Percentiles rank a stretch among this genome's conserved stretches.
Conservation (phyloP, 2,329 filamentous ascomycete genomes). For the Talaromyces amestolkiae region DNA sequence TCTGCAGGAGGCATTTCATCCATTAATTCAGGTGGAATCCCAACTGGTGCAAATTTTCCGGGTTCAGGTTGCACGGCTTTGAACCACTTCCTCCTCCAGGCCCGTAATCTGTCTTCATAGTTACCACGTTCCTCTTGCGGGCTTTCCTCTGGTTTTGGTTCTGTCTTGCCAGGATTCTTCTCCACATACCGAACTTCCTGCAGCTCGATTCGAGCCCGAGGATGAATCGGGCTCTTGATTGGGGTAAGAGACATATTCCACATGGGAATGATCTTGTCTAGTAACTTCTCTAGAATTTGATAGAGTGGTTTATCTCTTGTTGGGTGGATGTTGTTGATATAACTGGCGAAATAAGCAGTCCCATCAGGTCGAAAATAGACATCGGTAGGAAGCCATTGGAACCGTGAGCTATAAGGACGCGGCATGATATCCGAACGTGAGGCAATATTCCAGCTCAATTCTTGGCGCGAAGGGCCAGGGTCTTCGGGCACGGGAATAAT, state of each 20-base stretch:
- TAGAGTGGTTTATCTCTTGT: constrained; percentile 36
- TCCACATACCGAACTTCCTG: constrained; percentile 31
- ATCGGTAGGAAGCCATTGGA: constrained; percentile 49
- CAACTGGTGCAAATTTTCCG: constrained; percentile 30
- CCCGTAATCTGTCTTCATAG: constrained; percentile 26
- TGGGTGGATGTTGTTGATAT: constrained; percentile 50
- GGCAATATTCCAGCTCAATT: constrained; percentile 31
- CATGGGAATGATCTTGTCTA: constrained; percentile 30
- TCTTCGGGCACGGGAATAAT: constrained; percentile 28
- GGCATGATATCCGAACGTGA: constrained; percentile 29
- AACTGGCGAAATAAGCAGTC: constrained; percentile 36
- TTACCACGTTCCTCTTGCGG: constrained; percentile 25
- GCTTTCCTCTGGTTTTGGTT: constrained; percentile 17
- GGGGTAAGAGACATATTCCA: constrained; percentile 32
- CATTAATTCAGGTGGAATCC: constrained; percentile 31
- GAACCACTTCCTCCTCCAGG: constrained; percentile 28
- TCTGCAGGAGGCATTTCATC: constrained; percentile 27
- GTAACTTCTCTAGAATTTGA: constrained; percentile 36
- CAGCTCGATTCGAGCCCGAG: constrained; percentile 33
- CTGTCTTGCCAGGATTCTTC: constrained; percentile 19
- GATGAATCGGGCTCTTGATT: constrained; percentile 33
- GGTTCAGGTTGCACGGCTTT: constrained; percentile 30
- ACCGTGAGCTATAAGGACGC: constrained; percentile 34
- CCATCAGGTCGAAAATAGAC: constrained; percentile 32
- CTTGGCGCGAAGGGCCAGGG: constrained; percentile 32